phyloP scores from a whole-genome alignment of 129 eudicot genomes.

The Logfia minima region DNA sequence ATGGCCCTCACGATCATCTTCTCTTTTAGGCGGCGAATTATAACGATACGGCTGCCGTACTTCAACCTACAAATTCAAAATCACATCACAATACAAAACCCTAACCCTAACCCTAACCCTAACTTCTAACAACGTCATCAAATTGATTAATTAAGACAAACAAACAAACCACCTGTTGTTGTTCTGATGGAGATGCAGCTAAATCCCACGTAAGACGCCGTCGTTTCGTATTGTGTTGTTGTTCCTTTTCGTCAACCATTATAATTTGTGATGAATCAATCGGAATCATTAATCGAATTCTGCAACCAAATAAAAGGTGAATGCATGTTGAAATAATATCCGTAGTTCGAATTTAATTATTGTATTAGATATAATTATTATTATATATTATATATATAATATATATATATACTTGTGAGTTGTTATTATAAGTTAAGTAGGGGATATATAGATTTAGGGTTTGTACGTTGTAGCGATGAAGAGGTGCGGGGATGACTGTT shows the following conservation, averaged over 20 bases:
- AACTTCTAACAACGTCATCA: neutral
- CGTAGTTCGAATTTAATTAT: constrained; percentile 7
- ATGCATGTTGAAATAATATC: neutral
- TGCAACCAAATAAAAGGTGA: constrained; percentile 34
- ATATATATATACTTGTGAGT: too few relatives aligned
- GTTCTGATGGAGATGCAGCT: constrained; percentile 47
- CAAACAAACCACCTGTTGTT: constrained; percentile 41
- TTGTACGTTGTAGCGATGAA: constrained; percentile 32
- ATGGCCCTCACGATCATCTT: constrained; percentile 86
- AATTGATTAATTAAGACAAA: neutral
- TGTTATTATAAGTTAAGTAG: neutral
- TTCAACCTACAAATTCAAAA: constrained; percentile 31
- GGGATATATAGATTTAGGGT: constrained; percentile 24
- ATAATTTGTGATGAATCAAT: constrained; percentile 23
- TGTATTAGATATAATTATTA: neutral
- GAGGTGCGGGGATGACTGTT: neutral
- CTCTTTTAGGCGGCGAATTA: constrained; percentile 69
- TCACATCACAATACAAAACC: constrained; percentile 14
- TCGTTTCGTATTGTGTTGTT: constrained; percentile 53
- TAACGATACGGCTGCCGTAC: constrained; percentile 41
- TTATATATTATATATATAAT: too few relatives aligned
- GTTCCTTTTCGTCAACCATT: constrained; percentile 49
- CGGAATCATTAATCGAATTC: constrained; percentile 34
- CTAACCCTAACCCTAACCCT: constrained; percentile 23
- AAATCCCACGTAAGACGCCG: constrained; percentile 71